phyloP scores from a whole-genome alignment of 2,329 filamentous ascomycete genomes.

The Colletotrichum cordylinicola region DNA sequence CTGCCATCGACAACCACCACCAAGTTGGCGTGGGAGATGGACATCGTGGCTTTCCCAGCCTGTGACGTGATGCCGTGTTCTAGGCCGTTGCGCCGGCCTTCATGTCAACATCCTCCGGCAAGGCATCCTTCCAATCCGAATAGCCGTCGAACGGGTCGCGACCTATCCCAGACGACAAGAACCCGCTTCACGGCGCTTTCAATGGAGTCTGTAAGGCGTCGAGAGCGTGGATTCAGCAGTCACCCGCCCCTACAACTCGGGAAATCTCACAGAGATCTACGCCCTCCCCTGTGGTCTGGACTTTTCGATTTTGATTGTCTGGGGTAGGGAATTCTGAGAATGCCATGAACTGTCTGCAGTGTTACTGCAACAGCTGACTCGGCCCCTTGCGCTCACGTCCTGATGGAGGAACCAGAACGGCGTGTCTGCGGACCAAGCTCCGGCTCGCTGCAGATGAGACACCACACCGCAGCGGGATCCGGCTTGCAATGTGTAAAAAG shows the following conservation, averaged over 20 bases:
- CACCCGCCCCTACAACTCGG: not conserved
- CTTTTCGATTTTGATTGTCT: not conserved
- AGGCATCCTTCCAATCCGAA: not conserved
- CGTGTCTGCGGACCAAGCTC: not conserved
- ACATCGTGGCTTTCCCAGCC: not conserved
- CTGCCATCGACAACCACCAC: not conserved
- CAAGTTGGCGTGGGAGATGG: not conserved
- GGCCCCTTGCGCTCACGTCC: not conserved
- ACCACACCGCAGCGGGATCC: not conserved
- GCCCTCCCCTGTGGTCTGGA: not conserved
- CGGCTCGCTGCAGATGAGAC: not conserved
- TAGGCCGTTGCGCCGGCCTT: not conserved
- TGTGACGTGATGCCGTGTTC: conserved; percentile 11
- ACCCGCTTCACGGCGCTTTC: not conserved
- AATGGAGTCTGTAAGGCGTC: not conserved
- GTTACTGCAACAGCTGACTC: not conserved
- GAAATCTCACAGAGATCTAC: not conserved
- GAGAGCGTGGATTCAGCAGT: not conserved
- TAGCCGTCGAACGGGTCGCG: not conserved
- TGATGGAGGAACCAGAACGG: not conserved
- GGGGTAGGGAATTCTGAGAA: not conserved
- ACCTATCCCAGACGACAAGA: not conserved
- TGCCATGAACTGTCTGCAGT: not conserved
- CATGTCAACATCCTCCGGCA: not conserved
- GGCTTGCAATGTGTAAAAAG: not conserved